Base-by-base conservation (phyloP, 352 stramenopile species). In the Peronospora destructor region DNA sequence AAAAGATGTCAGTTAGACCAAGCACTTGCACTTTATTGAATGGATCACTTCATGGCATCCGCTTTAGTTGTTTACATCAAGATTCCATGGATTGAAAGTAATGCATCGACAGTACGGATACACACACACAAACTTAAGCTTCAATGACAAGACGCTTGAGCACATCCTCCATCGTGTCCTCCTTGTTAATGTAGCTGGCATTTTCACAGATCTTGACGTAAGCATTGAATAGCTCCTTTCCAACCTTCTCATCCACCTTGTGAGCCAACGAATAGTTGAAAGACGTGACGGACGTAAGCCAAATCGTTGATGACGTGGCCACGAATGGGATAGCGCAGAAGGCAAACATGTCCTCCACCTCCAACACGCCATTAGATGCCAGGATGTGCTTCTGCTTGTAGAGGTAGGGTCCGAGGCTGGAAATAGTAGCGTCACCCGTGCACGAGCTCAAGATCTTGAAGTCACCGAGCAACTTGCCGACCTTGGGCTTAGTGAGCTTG, bases 231-330 rank as follows among this genome's bases (percentile, higher is more conserved):
- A 85, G 54, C 14, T 62, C 47, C 12, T 16, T 61, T 13, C 60
- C 61, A 26, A 70, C 61, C 37, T 59, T 53, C 14, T 60, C 44
- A 47, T 76, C 53, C 36, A 82, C 51, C 44, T 86, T 86, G 60
- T 74, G 54, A 14, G 74, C 78, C 58, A 86, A 61, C 35, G 71
- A 71, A 48, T 85, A 85, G 50, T 84, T 76, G 52, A 85, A 83
- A 8, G 49, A 45, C 34, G 71, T 60, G 36, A 81, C 66, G 4
- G 59, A 64, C 28, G 68, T 67, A 23, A 79, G 42, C 54, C 70
- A 81, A 36, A 85, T 55, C 34, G 68, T 77, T 17, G 61, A 68
- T 12, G 68, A 76, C 8, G 71, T 68, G 16, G 71, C 56, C 10
- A 85, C 61, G 40, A 70, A 79, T 9, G 74, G 74, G 56, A 83